Conservation (phyloP, 345 rosid species). For the Angophora floribunda region DNA sequence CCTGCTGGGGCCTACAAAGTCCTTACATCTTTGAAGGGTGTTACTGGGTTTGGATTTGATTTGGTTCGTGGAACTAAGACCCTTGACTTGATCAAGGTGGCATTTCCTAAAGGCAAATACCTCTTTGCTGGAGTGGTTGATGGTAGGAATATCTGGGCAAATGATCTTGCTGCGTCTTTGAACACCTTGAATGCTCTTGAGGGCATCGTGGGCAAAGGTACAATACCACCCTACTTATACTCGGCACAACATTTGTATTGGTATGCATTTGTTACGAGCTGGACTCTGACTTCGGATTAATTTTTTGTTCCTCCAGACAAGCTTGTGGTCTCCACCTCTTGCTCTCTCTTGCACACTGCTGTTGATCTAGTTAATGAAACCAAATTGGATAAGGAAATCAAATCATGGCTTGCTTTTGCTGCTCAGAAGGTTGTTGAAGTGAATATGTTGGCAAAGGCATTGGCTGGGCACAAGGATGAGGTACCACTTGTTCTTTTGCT, state of each 20-base stretch:
- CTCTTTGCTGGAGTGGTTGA: slow-evolving; percentile 96
- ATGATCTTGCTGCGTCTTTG: slow-evolving; percentile 84
- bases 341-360: slow-evolving; percentile 96
- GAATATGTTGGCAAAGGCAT: slow-evolving; percentile 83
- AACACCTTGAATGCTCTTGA: slow-evolving; percentile 46
- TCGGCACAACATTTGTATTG: neutral
- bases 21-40: slow-evolving; percentile 83
- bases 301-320: slow-evolving; percentile 38
- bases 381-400: slow-evolving; percentile 77
- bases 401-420: slow-evolving; percentile 97
- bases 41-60: slow-evolving; percentile 76
- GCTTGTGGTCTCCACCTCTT: slow-evolving; percentile 92
- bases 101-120: slow-evolving; percentile 76
- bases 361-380: slow-evolving; percentile 89
- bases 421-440: slow-evolving; percentile 96
- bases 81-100: slow-evolving; percentile 67
- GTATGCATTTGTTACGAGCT: neutral
- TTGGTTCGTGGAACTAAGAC: slow-evolving; percentile 86
- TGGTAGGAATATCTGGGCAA: slow-evolving; percentile 99
- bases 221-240: neutral
- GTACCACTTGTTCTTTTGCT: slow-evolving; percentile 17
- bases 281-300: neutral
- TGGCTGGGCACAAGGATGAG: slow-evolving; percentile 85
- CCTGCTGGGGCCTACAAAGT: slow-evolving; percentile 75
- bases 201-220: slow-evolving; percentile 87